These are phyloP conservation scores for Forsythia viridissima DNA, from an alignment of 257 asterid genomes.

Conservation along the genomic window DNA sequence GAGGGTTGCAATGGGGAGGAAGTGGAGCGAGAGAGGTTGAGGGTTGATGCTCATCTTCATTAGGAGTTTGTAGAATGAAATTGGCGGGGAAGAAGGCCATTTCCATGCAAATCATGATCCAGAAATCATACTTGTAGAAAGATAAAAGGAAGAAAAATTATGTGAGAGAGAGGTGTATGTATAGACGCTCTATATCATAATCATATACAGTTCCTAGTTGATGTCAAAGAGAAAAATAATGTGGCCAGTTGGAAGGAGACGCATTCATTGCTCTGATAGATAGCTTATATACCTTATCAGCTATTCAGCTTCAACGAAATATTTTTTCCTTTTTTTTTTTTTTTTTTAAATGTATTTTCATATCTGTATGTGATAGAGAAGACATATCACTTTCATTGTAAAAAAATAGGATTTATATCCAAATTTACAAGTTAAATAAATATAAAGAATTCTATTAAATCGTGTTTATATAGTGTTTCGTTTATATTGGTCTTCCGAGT, in stretches of 20 bases:
- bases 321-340: not conserved
- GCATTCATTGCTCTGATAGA: not conserved
- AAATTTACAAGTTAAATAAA: too few relatives aligned
- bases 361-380: not conserved
- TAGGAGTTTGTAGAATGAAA: not conserved
- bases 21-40: constrained; percentile 44
- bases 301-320: not conserved
- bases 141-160: not conserved
- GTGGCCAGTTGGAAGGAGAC: not conserved
- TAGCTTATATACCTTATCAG: not conserved
- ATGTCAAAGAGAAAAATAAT: not conserved
- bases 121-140: not conserved
- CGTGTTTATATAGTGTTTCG: too few relatives aligned
- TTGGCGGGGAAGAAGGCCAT: constrained; percentile 1
- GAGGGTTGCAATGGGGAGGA: constrained; percentile 36
- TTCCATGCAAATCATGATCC: not conserved
- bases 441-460: too few relatives aligned
- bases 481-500: too few relatives aligned
- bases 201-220: not conserved
- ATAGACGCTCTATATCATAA: not conserved
- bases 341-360: not conserved
- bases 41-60: constrained; percentile 41
- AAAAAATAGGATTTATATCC: too few relatives aligned
- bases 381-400: not conserved
- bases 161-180: not conserved